Evolutionary conservation across 2,329 filamentous ascomycete genomes (phyloP).

Genomic region (Paraphoma chrysanthemicola): DNA sequence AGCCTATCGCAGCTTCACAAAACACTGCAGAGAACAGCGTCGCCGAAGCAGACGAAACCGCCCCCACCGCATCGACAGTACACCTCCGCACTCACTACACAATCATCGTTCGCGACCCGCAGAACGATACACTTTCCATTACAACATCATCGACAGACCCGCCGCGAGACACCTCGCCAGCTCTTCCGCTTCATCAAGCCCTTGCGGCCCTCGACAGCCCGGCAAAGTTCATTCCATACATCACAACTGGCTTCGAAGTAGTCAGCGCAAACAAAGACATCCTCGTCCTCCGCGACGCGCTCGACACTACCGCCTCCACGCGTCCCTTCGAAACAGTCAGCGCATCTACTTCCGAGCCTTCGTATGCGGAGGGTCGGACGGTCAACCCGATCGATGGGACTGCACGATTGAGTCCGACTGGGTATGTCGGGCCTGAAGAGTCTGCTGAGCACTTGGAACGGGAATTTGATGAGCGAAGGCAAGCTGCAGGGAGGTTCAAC

Average conservation of each 20-base stretch:
- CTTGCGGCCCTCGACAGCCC: conserved; percentile 34
- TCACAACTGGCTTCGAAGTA: conserved; percentile 34
- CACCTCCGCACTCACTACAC: conserved; percentile 25
- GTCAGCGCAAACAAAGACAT: conserved; percentile 38
- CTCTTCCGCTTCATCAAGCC: conserved; percentile 36
- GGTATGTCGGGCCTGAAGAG: conserved; percentile 40
- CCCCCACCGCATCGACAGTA: neutral
- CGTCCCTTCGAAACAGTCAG: conserved; percentile 12
- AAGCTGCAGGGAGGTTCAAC: conserved; percentile 19
- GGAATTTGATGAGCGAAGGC: conserved; percentile 31
- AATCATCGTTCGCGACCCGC: conserved; percentile 36
- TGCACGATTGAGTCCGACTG: conserved; percentile 39
- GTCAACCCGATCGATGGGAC: conserved; percentile 48
- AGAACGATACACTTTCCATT: conserved; percentile 31
- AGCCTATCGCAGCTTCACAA: too few species aligned
- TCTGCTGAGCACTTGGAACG: conserved; percentile 26
- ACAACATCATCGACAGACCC: conserved; percentile 29
- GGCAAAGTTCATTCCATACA: conserved; percentile 39
- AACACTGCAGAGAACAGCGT: neutral
- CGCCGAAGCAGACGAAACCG: neutral
- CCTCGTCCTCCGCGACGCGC: conserved; percentile 35
- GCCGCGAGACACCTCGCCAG: conserved; percentile 18
- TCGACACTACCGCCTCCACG: conserved; percentile 10
- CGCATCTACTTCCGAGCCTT: conserved; percentile 1
- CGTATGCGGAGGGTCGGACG: neutral